Base-by-base conservation (phyloP, 2,329 filamentous ascomycete species). In the Ophiostoma sp. region DNA sequence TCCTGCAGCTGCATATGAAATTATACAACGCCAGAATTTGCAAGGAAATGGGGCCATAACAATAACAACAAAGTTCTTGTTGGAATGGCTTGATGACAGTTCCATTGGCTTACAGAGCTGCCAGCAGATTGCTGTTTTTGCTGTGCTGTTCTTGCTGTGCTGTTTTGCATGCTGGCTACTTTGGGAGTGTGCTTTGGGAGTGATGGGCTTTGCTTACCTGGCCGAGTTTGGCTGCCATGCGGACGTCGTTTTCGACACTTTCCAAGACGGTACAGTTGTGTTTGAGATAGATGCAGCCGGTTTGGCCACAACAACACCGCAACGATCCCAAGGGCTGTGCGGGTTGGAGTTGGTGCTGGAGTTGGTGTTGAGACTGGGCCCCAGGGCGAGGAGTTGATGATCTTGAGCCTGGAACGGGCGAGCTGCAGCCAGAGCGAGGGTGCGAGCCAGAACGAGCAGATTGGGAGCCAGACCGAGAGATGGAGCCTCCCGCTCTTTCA, bases 161-260 rank as follows among this genome's bases (percentile, higher is more conserved):
- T 27, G 31, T 31, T 31, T 31, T 31, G 27, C 27, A 31, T 41
- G 39, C 39, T 41, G 39, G 39, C 39, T 41, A 10, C 27, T 41
- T 41, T 41, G 39, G 15, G 39, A 41, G 44, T 48, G 17, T 39
- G 20, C 17, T 44, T 48, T 48, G 44, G 20, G 23, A n/a, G 27
- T 27, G 36, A 57, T 52, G 10, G 1, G 35, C 27, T 33, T 35
- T 64, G 62, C 92, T 78, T 90, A 97, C 94, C 91, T 97, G 92
- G 74, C 95, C 95, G 76, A 97, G 86, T 78, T 90, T 86, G 67
- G 93, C 95, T 57, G 95, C 95, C 68, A 88, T 92, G 76, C 89
- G 89, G 69, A 97, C 91, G 81, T 97, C 92, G 76, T 90, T 90
- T 80, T 98, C 94, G 74, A 98, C 85, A 72, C 87, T 90, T 75